phyloP scores from a whole-genome alignment of 2,329 filamentous ascomycete species.

The Sphaerulina vaccinii region DNA sequence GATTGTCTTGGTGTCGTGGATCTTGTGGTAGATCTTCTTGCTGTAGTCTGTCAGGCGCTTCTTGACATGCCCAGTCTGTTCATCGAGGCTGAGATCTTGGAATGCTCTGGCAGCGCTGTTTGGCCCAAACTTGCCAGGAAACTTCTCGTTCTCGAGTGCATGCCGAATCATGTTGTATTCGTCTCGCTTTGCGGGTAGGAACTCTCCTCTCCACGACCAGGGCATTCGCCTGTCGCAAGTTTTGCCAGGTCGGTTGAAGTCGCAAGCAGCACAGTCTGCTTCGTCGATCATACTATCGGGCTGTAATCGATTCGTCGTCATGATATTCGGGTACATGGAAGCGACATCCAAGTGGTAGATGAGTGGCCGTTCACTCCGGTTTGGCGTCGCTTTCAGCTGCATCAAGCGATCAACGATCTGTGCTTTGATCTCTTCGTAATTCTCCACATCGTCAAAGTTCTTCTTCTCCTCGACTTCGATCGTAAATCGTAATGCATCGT shows the following conservation, averaged over 20 bases:
- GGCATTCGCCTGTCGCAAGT: constrained; percentile 92
- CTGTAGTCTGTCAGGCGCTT: constrained; percentile 91
- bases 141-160: constrained; percentile 85
- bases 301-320: constrained; percentile 97
- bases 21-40: constrained; percentile 99
- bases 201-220: constrained; percentile 98
- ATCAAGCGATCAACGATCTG: constrained; percentile 73
- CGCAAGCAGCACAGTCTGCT: constrained; percentile 92
- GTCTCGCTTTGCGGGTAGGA: constrained; percentile 89
- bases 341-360: constrained; percentile 99
- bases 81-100: constrained; percentile 75
- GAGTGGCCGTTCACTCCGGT: constrained; percentile 78
- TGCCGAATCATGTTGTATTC: constrained; percentile 99
- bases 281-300: constrained; percentile 99
- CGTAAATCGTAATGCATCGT: constrained; percentile 84
- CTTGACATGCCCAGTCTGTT: constrained; percentile 75
- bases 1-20: constrained; percentile 89
- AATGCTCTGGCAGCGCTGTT: constrained; percentile 72
- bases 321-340: constrained; percentile 99
- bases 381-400: constrained; percentile 76
- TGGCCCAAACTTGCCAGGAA: constrained; percentile 70
- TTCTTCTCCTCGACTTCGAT: constrained; percentile 55
- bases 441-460: constrained; percentile 50
- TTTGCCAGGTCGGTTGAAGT: constrained; percentile 96
- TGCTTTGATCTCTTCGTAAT: constrained; percentile 65